Base-by-base conservation (phyloP, 2,329 filamentous ascomycete genomes). In the Aspergillus costaricaensis region DNA sequence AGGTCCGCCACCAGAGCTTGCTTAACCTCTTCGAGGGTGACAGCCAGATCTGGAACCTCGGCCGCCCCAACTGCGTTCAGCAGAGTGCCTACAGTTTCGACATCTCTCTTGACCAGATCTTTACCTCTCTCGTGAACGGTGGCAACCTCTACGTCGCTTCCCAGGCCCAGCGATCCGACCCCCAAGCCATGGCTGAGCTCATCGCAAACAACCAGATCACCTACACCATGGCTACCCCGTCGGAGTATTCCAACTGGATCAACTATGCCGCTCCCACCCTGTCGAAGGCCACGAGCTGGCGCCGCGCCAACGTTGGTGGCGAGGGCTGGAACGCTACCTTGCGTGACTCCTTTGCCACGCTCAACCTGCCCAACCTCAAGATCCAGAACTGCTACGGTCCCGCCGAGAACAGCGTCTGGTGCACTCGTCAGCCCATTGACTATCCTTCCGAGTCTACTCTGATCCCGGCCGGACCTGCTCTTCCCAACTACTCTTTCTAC, bases 401-500 rank as follows among this genome's bases (percentile, higher is more conserved):
- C 0, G 62, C 70, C 0, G 72, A 75, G 56, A 63, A 65, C 19
- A 68, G 68, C 3, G 43, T 69, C 19, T 63, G 63, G 8, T 69
- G 62, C 27, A 65, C 58, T 17, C 43, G 59, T 9, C 57, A n/a
- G 17, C 61, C 68, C 8, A 55, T 71, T 21, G 15, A 62, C 64
- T 23, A 51, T 12, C 9, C 14, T 32, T 7, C 25, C 7, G 39
- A 43, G n/a, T 17, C 39, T 43, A 12, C 39, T 19, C n/a, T 55
- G 1, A 38, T 59, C 41, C 50, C 67, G 0, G 47, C 59, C 3
- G 71, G 76, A 6, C 54, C 56, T 14, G 65, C 74, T 2, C 61
- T 79, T 3, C 71, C 75, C 2, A 79, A 80, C 57, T 77, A 75
- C 53, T 66, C 66, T 1, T 54, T 74, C 25, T 80, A 78, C 60